Percentiles rank a stretch among this genome's conserved stretches.
Conservation (phyloP, 257 asterid genomes). For the Nicotiana sylvestris region DNA sequence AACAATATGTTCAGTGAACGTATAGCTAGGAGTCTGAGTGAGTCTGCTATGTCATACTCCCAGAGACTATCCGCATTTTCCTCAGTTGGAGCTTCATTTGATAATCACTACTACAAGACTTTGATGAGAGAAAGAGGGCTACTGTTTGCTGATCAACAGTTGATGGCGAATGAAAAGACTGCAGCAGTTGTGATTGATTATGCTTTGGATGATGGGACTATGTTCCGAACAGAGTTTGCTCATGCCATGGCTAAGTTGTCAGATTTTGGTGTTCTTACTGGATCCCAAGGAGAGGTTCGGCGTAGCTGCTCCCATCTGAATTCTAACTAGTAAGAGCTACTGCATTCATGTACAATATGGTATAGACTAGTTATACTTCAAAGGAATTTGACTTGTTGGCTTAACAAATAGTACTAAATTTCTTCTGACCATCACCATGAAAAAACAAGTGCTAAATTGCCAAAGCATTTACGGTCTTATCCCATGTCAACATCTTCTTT, state of each 20-base stretch:
- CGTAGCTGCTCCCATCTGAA: conserved; percentile 20
- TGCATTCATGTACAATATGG: no score
- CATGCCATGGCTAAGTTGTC: conserved; percentile 30
- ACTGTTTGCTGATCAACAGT: conserved; percentile 30
- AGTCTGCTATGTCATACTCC: conserved; percentile 7
- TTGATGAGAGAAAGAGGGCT: conserved; percentile 26
- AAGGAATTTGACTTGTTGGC: no score
- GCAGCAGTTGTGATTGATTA: conserved; percentile 20
- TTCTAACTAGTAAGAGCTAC: not conserved
- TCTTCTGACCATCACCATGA: no score
- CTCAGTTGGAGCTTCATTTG: conserved; percentile 12
- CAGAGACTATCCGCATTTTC: conserved; percentile 11
- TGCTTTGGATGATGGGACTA: conserved; percentile 22
- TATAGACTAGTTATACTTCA: no score
- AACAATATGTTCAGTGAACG: no score
- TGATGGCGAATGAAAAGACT: conserved; percentile 28
- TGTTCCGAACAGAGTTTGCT: conserved; percentile 26
- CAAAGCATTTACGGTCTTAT: no score
- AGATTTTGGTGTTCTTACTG: conserved; percentile 21
- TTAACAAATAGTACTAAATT: no score
- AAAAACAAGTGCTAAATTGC: no score
- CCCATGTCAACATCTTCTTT: no score
- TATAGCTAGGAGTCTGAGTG: not conserved
- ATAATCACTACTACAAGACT: conserved; percentile 23
- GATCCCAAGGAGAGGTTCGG: conserved; percentile 27